These are phyloP conservation scores for Spencermartinsiella ligniputridi DNA, from an alignment of 1,139 yeast species.

Conservation along the genomic window DNA sequence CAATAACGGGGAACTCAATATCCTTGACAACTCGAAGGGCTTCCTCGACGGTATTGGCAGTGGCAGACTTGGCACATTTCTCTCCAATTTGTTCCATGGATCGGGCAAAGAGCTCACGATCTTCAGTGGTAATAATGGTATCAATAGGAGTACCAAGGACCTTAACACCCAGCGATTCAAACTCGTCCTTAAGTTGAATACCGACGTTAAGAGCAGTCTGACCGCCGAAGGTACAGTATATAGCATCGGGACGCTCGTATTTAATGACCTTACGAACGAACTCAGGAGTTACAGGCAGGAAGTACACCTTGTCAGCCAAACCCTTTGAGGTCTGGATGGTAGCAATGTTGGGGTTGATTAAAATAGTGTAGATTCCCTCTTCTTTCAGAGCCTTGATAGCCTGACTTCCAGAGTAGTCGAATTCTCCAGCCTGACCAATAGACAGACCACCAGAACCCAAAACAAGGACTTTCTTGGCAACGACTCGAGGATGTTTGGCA, in stretches of 20 bases:
- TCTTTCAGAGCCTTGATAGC: slow-evolving; percentile 78
- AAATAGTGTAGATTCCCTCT: slow-evolving; percentile 92
- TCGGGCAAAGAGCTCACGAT: slow-evolving; percentile 89
- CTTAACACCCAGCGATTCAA: slow-evolving; percentile 83
- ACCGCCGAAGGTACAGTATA: slow-evolving; percentile 96
- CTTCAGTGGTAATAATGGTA: slow-evolving; percentile 94
- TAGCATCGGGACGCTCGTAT: slow-evolving; percentile 95
- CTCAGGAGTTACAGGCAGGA: slow-evolving; percentile 93
- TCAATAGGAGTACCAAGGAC: slow-evolving; percentile 97
- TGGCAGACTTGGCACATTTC: slow-evolving; percentile 89
- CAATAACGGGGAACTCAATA: slow-evolving; percentile 93
- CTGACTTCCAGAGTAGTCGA: slow-evolving; percentile 96
- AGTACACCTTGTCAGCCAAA: slow-evolving; percentile 95
- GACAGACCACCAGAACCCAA: slow-evolving; percentile 98
- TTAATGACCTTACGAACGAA: slow-evolving; percentile 92
- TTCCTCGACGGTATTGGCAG: slow-evolving; percentile 74
- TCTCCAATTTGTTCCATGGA: slow-evolving; percentile 94
- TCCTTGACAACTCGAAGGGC: slow-evolving; percentile 79
- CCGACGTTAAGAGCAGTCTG: slow-evolving; percentile 97
- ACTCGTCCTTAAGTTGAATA: slow-evolving; percentile 91
- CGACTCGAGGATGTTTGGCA: slow-evolving; percentile 62
- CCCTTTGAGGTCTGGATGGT: slow-evolving; percentile 98
- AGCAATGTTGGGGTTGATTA: slow-evolving; percentile 96
- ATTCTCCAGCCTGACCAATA: slow-evolving; percentile 99
- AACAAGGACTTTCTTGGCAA: slow-evolving; percentile 90